These are phyloP conservation scores for Gorgonomyces haynaldii DNA, from an alignment of 192 early-diverging fungal species.

Conservation along the genomic window DNA sequence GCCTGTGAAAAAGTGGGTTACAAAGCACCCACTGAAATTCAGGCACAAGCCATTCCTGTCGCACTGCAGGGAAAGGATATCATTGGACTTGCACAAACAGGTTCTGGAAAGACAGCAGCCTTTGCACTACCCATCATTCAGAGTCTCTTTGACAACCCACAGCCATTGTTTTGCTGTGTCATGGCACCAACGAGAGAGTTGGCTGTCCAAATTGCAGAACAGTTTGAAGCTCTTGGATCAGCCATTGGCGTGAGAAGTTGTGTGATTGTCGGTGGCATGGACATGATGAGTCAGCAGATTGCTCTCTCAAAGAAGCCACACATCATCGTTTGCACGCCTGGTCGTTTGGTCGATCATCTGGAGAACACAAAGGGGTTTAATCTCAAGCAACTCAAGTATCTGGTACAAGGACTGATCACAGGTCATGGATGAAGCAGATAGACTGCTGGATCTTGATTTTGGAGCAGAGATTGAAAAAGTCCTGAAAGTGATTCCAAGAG, in stretches of 20 bases:
- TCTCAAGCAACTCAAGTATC: slow-evolving; percentile 77
- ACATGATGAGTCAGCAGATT: slow-evolving; percentile 92
- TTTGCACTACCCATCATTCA: slow-evolving; percentile 85
- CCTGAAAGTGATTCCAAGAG: slow-evolving; percentile 80
- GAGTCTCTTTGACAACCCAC: slow-evolving; percentile 78
- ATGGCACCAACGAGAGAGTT: slow-evolving; percentile 96
- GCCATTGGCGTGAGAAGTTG: slow-evolving; percentile 85
- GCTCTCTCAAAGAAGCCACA: slow-evolving; percentile 92
- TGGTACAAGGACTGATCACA: slow-evolving; percentile 26
- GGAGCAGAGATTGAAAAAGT: slow-evolving; percentile 92
- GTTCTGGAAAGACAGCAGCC: slow-evolving; percentile 84
- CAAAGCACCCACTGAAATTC: slow-evolving; percentile 85
- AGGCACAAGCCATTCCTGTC: slow-evolving; percentile 79
- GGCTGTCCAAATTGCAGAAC: slow-evolving; percentile 88
- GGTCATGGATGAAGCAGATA: slow-evolving; percentile 86
- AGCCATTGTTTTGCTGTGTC: slow-evolving; percentile 85
- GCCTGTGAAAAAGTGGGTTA: slow-evolving; percentile 81
- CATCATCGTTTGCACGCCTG: slow-evolving; percentile 89
- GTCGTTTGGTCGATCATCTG: slow-evolving; percentile 87
- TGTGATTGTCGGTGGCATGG: slow-evolving; percentile 93
- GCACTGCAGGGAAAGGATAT: slow-evolving; percentile 82
- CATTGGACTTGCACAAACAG: slow-evolving; percentile 97
- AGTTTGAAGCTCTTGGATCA: slow-evolving; percentile 80
- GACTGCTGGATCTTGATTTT: slow-evolving; percentile 88
- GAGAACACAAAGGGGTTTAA: slow-evolving; percentile 98